Conservation (phyloP, 805 yeast genomes). For the Wickerhamomyces bovis region DNA sequence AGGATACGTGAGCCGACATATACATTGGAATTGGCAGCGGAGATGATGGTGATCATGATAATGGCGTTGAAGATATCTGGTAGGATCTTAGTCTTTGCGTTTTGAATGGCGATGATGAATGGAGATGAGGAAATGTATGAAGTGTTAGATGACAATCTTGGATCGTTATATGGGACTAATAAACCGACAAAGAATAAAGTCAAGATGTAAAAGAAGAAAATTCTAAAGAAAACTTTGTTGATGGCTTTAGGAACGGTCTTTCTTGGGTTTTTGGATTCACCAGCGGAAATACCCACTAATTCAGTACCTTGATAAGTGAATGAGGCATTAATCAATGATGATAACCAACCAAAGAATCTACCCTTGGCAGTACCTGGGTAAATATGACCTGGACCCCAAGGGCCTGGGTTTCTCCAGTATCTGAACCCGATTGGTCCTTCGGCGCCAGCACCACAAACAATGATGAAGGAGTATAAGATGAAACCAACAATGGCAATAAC, state of each 20-base stretch:
- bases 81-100: slow-evolving; percentile 58
- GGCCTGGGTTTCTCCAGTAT: slow-evolving; percentile 77
- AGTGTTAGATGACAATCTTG: slow-evolving; percentile 33
- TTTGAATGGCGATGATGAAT: slow-evolving; percentile 63
- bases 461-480: slow-evolving; percentile 57
- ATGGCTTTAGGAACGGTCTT: slow-evolving; percentile 53
- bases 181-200: slow-evolving; percentile 66
- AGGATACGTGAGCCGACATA: slow-evolving; percentile 69
- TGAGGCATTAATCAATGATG: slow-evolving; percentile 65
- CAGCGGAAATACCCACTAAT: slow-evolving; percentile 68
- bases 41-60: slow-evolving; percentile 55
- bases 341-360: slow-evolving; percentile 63
- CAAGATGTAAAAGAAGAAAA: slow-evolving; percentile 57
- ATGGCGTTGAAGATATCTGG: slow-evolving; percentile 72
- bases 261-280: slow-evolving; percentile 63
- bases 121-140: slow-evolving; percentile 57
- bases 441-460: slow-evolving; percentile 69
- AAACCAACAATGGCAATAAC: slow-evolving; percentile 67
- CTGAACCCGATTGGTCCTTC: slow-evolving; percentile 72
- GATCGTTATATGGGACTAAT: slow-evolving; percentile 60
- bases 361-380: slow-evolving; percentile 44
- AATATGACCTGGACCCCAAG: slow-evolving; percentile 62
- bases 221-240: slow-evolving; percentile 61
- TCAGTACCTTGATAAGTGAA: slow-evolving; percentile 81
- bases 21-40: slow-evolving; percentile 74